Conservation (phyloP, 2,329 filamentous ascomycete species). For the Pseudogymnoascus sp. region DNA sequence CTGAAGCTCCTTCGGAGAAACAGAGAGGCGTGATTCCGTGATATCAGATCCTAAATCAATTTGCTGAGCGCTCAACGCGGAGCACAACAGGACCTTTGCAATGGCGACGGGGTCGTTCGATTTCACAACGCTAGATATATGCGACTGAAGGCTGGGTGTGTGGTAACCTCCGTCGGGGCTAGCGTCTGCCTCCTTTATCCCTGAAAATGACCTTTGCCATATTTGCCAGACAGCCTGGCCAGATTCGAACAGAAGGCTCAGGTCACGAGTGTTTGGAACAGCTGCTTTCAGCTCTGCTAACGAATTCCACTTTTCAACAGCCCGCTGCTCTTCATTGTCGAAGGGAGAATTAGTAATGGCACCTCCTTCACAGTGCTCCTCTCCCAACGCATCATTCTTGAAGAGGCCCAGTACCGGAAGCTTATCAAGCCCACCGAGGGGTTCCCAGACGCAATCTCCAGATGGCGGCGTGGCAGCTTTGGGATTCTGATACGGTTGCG, state of each 20-base stretch:
- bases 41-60: conserved; percentile 32
- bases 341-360: neutral
- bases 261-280: conserved; percentile 12
- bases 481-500: neutral
- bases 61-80: conserved; percentile 35
- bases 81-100: conserved; percentile 36
- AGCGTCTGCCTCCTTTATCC: neutral
- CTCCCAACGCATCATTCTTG: neutral
- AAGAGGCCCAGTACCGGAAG: neutral
- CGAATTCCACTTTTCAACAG: neutral
- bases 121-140: conserved; percentile 22
- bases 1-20: conserved; percentile 35
- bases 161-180: conserved; percentile 7
- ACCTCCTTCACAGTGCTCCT: neutral
- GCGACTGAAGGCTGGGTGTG: conserved; percentile 30
- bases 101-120: conserved; percentile 31
- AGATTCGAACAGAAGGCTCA: conserved; percentile 18
- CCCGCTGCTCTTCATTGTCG: neutral
- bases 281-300: conserved; percentile 9
- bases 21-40: conserved; percentile 29
- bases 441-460: neutral
- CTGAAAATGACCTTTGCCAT: conserved; percentile 18
- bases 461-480: neutral
- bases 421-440: neutral
- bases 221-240: conserved; percentile 22